These are phyloP conservation scores for Rehmannia glutinosa DNA, from an alignment of 257 asterid species.

Conservation along the genomic window DNA sequence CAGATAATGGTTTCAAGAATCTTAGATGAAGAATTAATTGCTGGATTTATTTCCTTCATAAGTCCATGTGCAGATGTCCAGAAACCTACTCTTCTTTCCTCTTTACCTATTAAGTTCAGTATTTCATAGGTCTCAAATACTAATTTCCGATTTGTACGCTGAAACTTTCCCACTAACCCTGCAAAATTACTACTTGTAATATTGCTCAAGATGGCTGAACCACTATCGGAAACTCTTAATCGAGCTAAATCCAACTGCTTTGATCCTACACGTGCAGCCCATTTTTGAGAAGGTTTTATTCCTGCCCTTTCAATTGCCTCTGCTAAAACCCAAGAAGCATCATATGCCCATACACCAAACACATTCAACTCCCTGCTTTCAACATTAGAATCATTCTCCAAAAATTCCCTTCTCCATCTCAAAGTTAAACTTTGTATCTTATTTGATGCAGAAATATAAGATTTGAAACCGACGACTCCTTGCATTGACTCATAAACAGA, in stretches of 20 bases:
- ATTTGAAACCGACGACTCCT: conserved; percentile 40
- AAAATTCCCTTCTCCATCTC: conserved; percentile 34
- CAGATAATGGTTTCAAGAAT: conserved; percentile 30
- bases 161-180: conserved; percentile 28
- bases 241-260: no score
- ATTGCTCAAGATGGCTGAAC: conserved; percentile 18
- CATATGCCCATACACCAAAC: conserved; percentile 38
- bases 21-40: no score
- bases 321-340: conserved; percentile 36
- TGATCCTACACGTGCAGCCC: no score
- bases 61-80: conserved; percentile 35
- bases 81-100: conserved; percentile 34
- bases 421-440: conserved; percentile 15
- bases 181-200: conserved; percentile 12
- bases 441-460: conserved; percentile 23
- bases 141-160: conserved; percentile 21
- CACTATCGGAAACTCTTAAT: conserved; percentile 2
- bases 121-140: conserved; percentile 18
- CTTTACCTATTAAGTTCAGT: conserved; percentile 31
- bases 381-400: neutral
- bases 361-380: conserved; percentile 19
- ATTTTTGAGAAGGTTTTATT: no score
- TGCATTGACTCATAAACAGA: conserved; percentile 25
- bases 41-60: neutral
- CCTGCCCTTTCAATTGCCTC: conserved; percentile 23